Conservation (phyloP, 176 grass and related monocot genomes). For the Aegilops longissima region DNA sequence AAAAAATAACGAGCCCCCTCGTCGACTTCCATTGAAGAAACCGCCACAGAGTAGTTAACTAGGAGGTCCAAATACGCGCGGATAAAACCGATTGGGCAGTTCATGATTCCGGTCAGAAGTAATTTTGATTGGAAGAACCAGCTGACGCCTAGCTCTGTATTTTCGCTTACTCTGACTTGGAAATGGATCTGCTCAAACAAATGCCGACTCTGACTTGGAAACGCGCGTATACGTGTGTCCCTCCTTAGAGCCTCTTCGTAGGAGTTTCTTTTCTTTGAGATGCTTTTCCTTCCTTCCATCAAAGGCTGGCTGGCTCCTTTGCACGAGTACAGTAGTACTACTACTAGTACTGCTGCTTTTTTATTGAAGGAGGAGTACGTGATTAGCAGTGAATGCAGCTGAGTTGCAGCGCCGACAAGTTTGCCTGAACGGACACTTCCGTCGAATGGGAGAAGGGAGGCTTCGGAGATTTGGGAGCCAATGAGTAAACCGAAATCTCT, state of each 20-base stretch:
- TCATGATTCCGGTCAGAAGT: not conserved
- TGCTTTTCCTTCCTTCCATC: not conserved
- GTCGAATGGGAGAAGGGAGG: not conserved
- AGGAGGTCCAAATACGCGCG: not conserved
- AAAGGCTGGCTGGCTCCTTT: too few relatives aligned
- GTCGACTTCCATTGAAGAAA: too few relatives aligned
- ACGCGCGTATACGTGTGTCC: not conserved
- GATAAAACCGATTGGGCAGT: not conserved
- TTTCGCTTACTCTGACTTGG: too few relatives aligned
- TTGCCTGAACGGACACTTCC: not conserved
- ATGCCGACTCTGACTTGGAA: not conserved
- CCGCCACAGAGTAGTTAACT: not conserved
- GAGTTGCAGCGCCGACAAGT: not conserved
- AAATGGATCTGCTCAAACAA: not conserved
- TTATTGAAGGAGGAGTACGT: too few relatives aligned
- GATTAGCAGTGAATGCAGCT: constrained; percentile 1
- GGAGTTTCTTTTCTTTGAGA: not conserved
- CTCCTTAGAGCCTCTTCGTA: not conserved
- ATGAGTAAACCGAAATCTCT: not conserved
- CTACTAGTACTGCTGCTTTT: too few relatives aligned
- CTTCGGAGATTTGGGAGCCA: not conserved
- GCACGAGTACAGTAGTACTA: not conserved
- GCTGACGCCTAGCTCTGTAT: too few relatives aligned
- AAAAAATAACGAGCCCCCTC: too few relatives aligned
- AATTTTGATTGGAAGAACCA: too few relatives aligned